Conservation (phyloP, 1,284 basidiomycete species). For the Ustilago hordei region DNA sequence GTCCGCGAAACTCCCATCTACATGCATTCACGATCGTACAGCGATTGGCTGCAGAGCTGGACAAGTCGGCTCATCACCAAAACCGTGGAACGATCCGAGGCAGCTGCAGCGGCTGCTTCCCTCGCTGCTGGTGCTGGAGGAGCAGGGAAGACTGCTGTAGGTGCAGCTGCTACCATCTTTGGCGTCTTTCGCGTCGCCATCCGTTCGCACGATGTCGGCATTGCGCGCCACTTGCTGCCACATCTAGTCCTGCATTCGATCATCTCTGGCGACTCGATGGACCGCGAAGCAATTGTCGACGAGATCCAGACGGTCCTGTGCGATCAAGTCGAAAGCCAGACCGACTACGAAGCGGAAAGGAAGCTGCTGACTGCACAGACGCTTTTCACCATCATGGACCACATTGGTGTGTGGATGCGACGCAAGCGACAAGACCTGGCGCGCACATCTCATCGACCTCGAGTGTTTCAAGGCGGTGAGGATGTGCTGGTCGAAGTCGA, state of each 20-base stretch:
- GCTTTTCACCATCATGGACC: slow-evolving; percentile 93
- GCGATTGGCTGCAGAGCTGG: slow-evolving; percentile 97
- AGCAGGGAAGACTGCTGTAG: slow-evolving; percentile 62
- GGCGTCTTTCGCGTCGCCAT: slow-evolving; percentile 82
- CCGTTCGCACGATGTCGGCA: slow-evolving; percentile 87
- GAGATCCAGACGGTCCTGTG: slow-evolving; percentile 87
- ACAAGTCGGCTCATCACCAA: slow-evolving; percentile 80
- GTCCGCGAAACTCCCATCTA: slow-evolving; percentile 74
- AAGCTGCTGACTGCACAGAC: slow-evolving; percentile 76
- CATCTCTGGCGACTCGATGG: slow-evolving; percentile 79
- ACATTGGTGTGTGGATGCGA: slow-evolving; percentile 89
- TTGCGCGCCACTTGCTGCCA: slow-evolving; percentile 89
- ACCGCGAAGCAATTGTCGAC: slow-evolving; percentile 75
- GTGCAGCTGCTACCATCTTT: slow-evolving; percentile 76
- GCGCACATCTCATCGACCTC: slow-evolving; percentile 36
- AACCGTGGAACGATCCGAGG: slow-evolving; percentile 67
- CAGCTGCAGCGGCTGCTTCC: slow-evolving; percentile 18
- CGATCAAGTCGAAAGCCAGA: slow-evolving; percentile 78
- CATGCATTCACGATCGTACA: slow-evolving; percentile 80
- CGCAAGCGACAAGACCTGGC: slow-evolving; percentile 69
- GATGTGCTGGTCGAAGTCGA: slow-evolving; percentile 74
- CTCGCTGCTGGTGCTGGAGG: slow-evolving; percentile 7
- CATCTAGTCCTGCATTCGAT: slow-evolving; percentile 90
- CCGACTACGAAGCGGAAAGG: slow-evolving; percentile 55
- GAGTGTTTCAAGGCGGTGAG: slow-evolving; percentile 43